Evolutionary conservation across 2,329 filamentous ascomycete species (phyloP), one percentile per base, ranked within the genome.

Genomic region (Penicillium sumatraense): DNA sequence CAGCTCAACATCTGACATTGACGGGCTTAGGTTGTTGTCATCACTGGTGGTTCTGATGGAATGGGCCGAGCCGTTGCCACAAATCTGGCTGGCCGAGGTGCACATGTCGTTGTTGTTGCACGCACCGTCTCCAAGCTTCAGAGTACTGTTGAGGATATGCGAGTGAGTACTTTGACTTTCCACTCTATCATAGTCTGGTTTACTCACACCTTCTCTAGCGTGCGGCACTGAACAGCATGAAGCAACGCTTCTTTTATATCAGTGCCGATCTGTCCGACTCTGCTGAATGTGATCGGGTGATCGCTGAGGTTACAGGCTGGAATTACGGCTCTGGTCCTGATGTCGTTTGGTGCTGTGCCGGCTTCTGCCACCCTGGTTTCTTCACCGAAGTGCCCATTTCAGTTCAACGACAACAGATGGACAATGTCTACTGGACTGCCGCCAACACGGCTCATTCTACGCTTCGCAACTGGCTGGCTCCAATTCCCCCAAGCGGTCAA

Each of bases 11-110:
- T 21, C 58, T 69, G 36, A 68, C 50, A 46, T 6, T 47, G 51
- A 33, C 53, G 16, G 24, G 29, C 9, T n/a, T 64, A 96, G 92
- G 96, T 93, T 2, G 82, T 96, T 49, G 80, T 98, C 52, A 80
- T 99, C 49, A 99, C 95, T 0, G 95, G 95, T 44, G 92, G 88
- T 27, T 97, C 95, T 0, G 90, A 97, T 70, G 95, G 95, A 54
- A 91, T 97, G 89, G 95, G 95, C 56, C 86, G 87, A 64, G 86
- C 86, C 49, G 85, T 88, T 18, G 92, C 88, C 5, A 82, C 85
- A 49, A 82, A 92, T 62, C 85, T 99, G 41, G 84, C 93, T 2
- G 79, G 83, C 47, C 93, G 92, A 73, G 95, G 95, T 44, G 93
- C 95, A 56, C 91, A 92, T 73, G 73, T 99, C 52, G 85, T 96